Evolutionary conservation across 768 basidiomycete genomes (phyloP), one percentile per base, ranked within the genome.

Genomic region (Tubosaeta sp.): DNA sequence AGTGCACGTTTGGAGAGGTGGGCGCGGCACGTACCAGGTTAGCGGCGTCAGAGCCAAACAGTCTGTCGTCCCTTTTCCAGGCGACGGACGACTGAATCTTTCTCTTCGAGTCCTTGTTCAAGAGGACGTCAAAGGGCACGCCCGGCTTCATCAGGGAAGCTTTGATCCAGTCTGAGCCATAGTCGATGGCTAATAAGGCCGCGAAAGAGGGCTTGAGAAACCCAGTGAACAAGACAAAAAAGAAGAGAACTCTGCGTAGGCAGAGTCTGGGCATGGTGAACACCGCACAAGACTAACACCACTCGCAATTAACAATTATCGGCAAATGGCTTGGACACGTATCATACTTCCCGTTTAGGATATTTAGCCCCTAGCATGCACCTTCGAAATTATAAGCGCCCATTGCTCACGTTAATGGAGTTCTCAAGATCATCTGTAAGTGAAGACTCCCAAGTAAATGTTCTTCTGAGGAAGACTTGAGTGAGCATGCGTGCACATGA

Each of bases 131-230:
- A 61, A 99, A 95, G 5, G 95, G 94, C 31, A 90, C 72, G 42
- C 92, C 94, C 1, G 94, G 93, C 65, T 93, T 95, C 79, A 97
- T 87, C 52, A 98, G 74, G 5, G 94, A 95, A 27, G 93, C 91
- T 71, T 97, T 99, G 65, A 95, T 97, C 81, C 86, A 95, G 72
- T 98, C 97, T 16, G 91, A 82, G 66, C 97, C 97, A 81, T 97
- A 97, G 83, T 99, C 97, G 64, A 99, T 91, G 17, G 95, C 95
- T 44, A 99, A 81, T 12, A 98, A 81, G 3, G 94, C 83, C 19
- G 86, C 88, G 38, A 80, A 70, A n/a, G 76, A 72, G 39, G 73
- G 65, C 42, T 67, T 52, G 48, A 67, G 48, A 35, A 64, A 19
- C 13, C 38, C 57, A 19, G 59, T n/a, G 47, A 71, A 44, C 32